Evolutionary conservation across 78 protist genomes (phyloP).

Genomic region (Protostelium mycophagum): DNA sequence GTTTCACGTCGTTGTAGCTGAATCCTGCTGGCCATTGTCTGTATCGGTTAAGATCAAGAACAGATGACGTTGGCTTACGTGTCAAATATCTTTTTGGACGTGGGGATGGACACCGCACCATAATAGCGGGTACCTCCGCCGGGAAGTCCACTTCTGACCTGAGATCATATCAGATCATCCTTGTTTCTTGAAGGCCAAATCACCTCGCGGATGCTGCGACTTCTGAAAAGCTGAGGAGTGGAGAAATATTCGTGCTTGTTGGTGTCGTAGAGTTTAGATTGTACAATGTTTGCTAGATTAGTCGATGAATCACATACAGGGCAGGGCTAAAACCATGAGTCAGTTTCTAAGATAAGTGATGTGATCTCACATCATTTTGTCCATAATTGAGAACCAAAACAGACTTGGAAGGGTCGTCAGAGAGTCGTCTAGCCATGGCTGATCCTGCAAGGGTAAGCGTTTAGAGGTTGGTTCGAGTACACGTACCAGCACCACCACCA

Average conservation of each 20-base stretch:
- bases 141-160: not conserved
- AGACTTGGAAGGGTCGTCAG: not conserved
- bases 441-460: too few relatives aligned
- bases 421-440: not conserved
- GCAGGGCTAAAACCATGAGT: not conserved
- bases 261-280: not conserved
- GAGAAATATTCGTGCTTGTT: not conserved
- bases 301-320: not conserved
- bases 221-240: not conserved
- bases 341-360: not conserved
- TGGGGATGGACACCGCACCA: not conserved
- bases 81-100: not conserved
- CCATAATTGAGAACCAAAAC: not conserved
- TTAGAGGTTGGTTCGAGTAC: too few relatives aligned
- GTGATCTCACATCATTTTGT: not conserved
- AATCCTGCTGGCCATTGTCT: not conserved
- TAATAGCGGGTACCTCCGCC: not conserved
- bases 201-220: not conserved
- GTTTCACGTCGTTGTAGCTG: not conserved
- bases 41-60: not conserved
- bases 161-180: too few relatives aligned
- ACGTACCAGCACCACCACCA: not conserved
- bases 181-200: too few relatives aligned
- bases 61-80: not conserved
- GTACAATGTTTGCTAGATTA: not conserved